These are phyloP conservation scores for Lactarius indigo DNA, from an alignment of 768 basidiomycete species.

Conservation along the genomic window DNA sequence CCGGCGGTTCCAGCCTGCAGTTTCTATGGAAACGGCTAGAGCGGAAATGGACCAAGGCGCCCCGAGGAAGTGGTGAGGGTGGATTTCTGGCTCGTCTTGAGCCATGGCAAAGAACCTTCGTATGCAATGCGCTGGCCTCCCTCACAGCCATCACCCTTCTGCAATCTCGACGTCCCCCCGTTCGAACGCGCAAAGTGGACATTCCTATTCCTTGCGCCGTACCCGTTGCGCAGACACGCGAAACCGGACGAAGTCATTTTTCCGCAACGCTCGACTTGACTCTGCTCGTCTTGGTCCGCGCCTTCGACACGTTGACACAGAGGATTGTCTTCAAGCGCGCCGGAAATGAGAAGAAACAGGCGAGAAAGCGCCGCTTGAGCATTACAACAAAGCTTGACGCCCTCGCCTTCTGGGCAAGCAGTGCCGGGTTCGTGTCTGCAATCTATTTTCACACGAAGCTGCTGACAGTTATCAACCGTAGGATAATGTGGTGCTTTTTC, in stretches of 20 bases:
- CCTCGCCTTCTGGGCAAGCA: slow-evolving; percentile 72
- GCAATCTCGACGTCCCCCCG: slow-evolving; percentile 44
- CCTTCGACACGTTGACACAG: slow-evolving; percentile 61
- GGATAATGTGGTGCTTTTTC: slow-evolving; percentile 90
- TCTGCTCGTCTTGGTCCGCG: slow-evolving; percentile 63
- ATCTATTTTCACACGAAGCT: background rate
- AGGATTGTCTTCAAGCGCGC: slow-evolving; percentile 38
- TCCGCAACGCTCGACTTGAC: slow-evolving; percentile 69
- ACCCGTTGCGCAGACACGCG: slow-evolving; percentile 15
- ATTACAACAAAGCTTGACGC: slow-evolving; percentile 57
- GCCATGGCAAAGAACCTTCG: slow-evolving; percentile 49
- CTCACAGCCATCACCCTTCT: slow-evolving; percentile 54
- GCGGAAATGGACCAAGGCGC: slow-evolving; percentile 12
- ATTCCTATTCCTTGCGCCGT: slow-evolving; percentile 31
- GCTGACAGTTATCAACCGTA: slow-evolving; percentile 30
- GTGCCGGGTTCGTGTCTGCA: slow-evolving; percentile 55
- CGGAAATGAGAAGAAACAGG: slow-evolving; percentile 31
- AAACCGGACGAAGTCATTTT: slow-evolving; percentile 12
- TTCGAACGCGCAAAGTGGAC: slow-evolving; percentile 30
- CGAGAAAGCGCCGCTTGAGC: slow-evolving; percentile 33
- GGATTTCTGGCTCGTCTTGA: slow-evolving; percentile 26
- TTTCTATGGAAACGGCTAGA: slow-evolving; percentile 39
- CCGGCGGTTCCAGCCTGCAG: slow-evolving; percentile 57
- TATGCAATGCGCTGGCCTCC: slow-evolving; percentile 56
- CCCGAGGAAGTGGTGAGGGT: background rate